Evolutionary conservation across 139 green algal genomes (phyloP), one percentile per base, ranked within the genome.

Genomic region (Auxenochlorella pyrenoidosa): DNA sequence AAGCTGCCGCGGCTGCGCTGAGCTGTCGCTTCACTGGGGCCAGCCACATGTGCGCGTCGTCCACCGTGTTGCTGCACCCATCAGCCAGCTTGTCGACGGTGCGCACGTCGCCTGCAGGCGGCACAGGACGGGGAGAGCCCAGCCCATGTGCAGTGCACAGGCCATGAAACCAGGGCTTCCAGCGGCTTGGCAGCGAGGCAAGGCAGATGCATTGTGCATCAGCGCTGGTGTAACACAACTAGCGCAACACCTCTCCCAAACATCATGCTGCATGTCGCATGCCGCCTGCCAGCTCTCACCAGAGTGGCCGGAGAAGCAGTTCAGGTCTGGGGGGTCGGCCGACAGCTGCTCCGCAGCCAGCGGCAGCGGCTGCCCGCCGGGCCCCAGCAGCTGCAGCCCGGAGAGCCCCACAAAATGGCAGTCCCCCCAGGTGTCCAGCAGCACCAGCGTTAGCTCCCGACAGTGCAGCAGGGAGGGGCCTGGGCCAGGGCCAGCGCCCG

Each of bases 381-480:
- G 71, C 0, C 73, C 88, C 30, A 92, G 44, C 73, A 92, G 40
- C 75, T 90, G 77, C 83, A 93, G 40, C 12, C 86, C 86, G 0
- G 83, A 82, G 21, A 93, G 84, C 22, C 91, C 91, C 41, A 92
- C 79, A 87, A 92, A 93, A 68, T 91, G 83, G 22, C 32, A 38
- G 78, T 93, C 91, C 2, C 91, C 91, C 86, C 89, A 92, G 22
- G 88, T 92, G 65, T 80, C 79, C 22, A 92, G 66, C 22, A 93
- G 5, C 54, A 88, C 81, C 12, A 93, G n/a, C 30, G 38, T 82
- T 13, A 91, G 79, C 44, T 82, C 66, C 28, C 36, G 70, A 59
- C 87, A 89, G 38, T 70, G 47, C 47, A 91, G 58, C 60, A 89
- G 30, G 51, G 22, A 34, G 22, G 41, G 6, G 16, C 6, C 10